These are phyloP conservation scores for Sporobolomyces phaffii DNA, from an alignment of 768 basidiomycete genomes.

Conservation along the genomic window DNA sequence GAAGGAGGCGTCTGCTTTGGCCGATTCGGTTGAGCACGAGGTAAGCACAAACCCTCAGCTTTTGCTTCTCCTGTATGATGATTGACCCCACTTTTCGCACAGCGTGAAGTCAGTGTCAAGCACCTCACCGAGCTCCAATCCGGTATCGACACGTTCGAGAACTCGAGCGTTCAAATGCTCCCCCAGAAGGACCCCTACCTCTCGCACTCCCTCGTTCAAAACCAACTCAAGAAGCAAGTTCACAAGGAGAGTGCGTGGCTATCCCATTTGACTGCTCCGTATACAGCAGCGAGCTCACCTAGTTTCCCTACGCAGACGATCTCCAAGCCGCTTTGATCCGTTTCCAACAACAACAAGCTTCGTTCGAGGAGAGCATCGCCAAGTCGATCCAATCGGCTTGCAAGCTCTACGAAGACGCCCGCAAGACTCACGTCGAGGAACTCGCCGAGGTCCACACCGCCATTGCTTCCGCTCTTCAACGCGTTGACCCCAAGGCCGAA, in stretches of 20 bases:
- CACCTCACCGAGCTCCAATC: conserved; percentile 31
- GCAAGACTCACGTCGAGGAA: conserved; percentile 15
- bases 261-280: not conserved
- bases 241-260: conserved; percentile 37
- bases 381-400: conserved; percentile 23
- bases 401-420: conserved; percentile 31
- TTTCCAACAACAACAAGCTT: conserved; percentile 40
- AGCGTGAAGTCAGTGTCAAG: conserved; percentile 26
- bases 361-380: conserved; percentile 30
- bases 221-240: conserved; percentile 54
- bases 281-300: not conserved
- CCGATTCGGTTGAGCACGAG: conserved; percentile 35
- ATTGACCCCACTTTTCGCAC: too few relatives aligned
- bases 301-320: conserved; percentile 9
- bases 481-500: conserved; percentile 31
- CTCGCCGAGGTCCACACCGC: conserved; percentile 16
- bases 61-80: too few relatives aligned
- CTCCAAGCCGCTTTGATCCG: conserved; percentile 40
- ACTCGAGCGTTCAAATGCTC: conserved; percentile 26
- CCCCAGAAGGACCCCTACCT: conserved; percentile 39
- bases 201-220: conserved; percentile 41
- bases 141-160: conserved; percentile 39
- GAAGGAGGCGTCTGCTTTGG: conserved; percentile 46
- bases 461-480: conserved; percentile 30
- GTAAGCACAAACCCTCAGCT: too few relatives aligned